Evolutionary conservation across 768 basidiomycete species (phyloP), one percentile per base, ranked within the genome.

Genomic region (Sistotremastrum niveocremeum): DNA sequence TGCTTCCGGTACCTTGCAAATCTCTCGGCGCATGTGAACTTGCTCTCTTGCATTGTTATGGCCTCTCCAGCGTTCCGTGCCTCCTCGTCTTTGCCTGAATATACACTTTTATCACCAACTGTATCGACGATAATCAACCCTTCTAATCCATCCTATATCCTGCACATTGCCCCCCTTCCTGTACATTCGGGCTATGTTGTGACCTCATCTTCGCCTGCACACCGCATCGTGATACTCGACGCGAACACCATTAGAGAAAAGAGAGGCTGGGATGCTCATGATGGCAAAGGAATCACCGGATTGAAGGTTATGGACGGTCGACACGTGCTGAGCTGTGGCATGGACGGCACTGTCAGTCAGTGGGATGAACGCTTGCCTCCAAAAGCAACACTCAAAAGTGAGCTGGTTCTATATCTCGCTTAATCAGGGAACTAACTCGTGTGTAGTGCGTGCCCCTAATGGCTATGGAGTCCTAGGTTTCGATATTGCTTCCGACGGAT

Each of bases 311-410:
- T 72, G 0, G 52, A 63, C 12, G 57, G 62, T 35, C 65, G 66
- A 7, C 65, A 65, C 31, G 66, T 63, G 35, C 64, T 87, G 5
- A 79, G 82, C 2, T 77, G 76, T 7, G 82, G 86, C 2, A 75
- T 71, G 52, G 84, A 87, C 51, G 84, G 84, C 2, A 66, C 69
- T 44, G 73, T 89, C 46, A 76, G 73, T 49, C 68, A 77, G 32
- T 89, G 86, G 86, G 86, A 89, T 58, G 73, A 75, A 46, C 73
- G 85, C 47, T 65, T 73, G 34, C 57, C 64, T 32, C 33, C 71
- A 5, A 30, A 41, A 32, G 63, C 69, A 42, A 62, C 69, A 41
- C 70, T 81, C 34, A 73, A 76, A 67, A 73, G 84, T 87, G 55
- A 61, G 80, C 39, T 32, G 38, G 10, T 39, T 34, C 41, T 4